Base-by-base conservation (phyloP, 495 filamentous ascomycete species). In the Penicillium ucsense region DNA sequence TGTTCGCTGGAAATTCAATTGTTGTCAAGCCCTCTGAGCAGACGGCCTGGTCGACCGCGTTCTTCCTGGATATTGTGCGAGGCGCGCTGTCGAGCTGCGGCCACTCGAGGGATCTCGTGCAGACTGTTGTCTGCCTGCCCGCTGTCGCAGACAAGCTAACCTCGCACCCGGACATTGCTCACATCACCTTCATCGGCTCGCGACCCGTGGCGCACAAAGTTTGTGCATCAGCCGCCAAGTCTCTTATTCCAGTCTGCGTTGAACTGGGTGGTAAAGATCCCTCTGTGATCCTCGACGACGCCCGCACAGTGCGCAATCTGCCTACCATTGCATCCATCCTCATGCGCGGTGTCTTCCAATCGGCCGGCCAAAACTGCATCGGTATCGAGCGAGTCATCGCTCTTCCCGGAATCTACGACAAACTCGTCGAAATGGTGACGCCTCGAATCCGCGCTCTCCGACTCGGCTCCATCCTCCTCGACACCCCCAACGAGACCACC, bases 121-220 rank as follows among this genome's bases (percentile, higher is more conserved):
- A 96, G 67, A 81, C 78, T 31, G 73, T 95, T 41, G 75, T 85
- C 31, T 95, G 90, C 70, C 92, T 92, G 77, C 94, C 92, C 4
- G 67, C 83, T 45, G 81, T 83, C 0, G 92, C 91, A 5, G 70
- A 78, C 39, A 76, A 89, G 55, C 65, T 99, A n/a, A 95, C 89
- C 28, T 87, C 83, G 10, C 91, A 97, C 64, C 82, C 86, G 0
- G 78, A 74, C 5, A 87, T 97, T 53, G 71, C 79, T 32, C 94
- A 99, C 59, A 70, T 99, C 46, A 97, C 92, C n/a, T 99, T 99
- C 71, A 99, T 99, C 64, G 92, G 92, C 46, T 92, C 86, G 12
- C 78, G 83, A 4, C 82, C 84, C 3, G 83, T 96, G 31, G 92
- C 89, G 35, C 86, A 94, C 66, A 77, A 86, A 49, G 91, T 99